A percentile compares a stretch with the other conserved stretches of the same genome.
Evolutionary conservation across 495 filamentous ascomycete species (phyloP).

Genomic region (Podospora australis): DNA sequence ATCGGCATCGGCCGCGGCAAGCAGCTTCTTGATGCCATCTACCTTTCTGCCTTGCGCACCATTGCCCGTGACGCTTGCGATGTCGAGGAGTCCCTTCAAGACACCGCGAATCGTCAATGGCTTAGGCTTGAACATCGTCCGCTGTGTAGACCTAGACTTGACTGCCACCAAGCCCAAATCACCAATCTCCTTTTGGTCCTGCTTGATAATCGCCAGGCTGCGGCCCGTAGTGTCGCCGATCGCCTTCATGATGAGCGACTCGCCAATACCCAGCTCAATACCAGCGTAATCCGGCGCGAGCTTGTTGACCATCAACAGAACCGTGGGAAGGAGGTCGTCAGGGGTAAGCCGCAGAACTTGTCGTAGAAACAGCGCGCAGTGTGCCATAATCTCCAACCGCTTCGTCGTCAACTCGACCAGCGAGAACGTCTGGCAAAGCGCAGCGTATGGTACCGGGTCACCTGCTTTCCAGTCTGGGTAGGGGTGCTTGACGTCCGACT

Average conservation of each 20-base stretch:
- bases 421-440: conserved; percentile 89
- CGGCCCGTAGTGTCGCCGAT: conserved; percentile 92
- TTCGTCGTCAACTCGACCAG: conserved; percentile 91
- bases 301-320: conserved; percentile 96
- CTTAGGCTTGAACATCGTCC: conserved; percentile 96
- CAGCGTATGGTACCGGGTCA: conserved; percentile 87
- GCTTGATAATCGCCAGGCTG: conserved; percentile 78
- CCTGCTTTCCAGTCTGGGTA: conserved; percentile 93
- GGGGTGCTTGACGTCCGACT: conserved; percentile 59
- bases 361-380: conserved; percentile 84
- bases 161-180: conserved; percentile 92
- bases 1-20: conserved; percentile 75
- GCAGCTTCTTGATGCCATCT: conserved; percentile 86
- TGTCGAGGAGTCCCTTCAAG: conserved; percentile 78
- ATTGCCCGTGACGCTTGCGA: conserved; percentile 80
- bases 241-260: conserved; percentile 96
- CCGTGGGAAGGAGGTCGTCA: conserved; percentile 75
- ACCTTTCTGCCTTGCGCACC: conserved; percentile 88
- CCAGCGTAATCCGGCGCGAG: conserved; percentile 94
- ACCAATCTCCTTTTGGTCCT: conserved; percentile 91
- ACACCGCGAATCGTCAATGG: conserved; percentile 80
- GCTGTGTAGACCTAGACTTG: conserved; percentile 87
- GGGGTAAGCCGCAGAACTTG: conserved; percentile 91
- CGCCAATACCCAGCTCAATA: conserved; percentile 92
- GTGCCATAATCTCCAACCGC: conserved; percentile 73